Conservation (phyloP, 768 basidiomycete genomes). For the Serendipita sp. region DNA sequence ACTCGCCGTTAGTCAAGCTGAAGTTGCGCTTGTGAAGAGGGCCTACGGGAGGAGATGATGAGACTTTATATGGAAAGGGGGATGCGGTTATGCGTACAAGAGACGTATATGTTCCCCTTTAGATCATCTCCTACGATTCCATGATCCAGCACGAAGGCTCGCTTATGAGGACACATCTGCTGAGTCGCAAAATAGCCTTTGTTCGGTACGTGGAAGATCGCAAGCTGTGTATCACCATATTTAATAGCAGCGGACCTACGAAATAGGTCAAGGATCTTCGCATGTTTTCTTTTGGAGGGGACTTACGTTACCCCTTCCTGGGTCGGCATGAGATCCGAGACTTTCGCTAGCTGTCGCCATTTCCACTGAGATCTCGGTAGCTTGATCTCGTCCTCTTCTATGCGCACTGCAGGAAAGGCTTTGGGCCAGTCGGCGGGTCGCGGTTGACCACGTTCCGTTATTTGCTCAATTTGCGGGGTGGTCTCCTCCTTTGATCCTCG, state of each 20-base stretch:
- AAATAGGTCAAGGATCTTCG: conserved; percentile 44
- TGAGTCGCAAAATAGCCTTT: too few species aligned
- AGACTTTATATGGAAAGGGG: not conserved
- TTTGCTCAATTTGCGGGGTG: conserved; percentile 30
- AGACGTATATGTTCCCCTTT: conserved; percentile 34
- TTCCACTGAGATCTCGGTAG: conserved; percentile 37
- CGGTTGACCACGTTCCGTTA: conserved; percentile 43
- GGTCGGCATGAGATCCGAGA: conserved; percentile 33
- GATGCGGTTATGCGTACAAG: conserved; percentile 23
- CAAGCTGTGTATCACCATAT: too few species aligned
- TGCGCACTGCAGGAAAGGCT: conserved; percentile 31
- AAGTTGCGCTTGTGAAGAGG: conserved; percentile 58
- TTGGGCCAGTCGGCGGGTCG: conserved; percentile 59
- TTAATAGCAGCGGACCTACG: conserved; percentile 28
- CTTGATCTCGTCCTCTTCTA: conserved; percentile 24
- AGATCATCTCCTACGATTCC: conserved; percentile 15
- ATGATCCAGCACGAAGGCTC: too few species aligned
- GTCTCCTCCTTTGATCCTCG: conserved; percentile 25
- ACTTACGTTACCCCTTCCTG: conserved; percentile 32
- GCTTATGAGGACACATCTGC: too few species aligned
- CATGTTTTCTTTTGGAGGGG: too few species aligned
- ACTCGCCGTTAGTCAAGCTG: conserved; percentile 36
- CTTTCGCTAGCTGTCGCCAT: conserved; percentile 36
- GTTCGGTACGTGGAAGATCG: too few species aligned
- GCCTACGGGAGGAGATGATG: conserved; percentile 18